Percentiles rank a stretch among this genome's conserved stretches.
Conservation (phyloP, 1,284 basidiomycete species). For the Papiliotrema nemorosa region DNA sequence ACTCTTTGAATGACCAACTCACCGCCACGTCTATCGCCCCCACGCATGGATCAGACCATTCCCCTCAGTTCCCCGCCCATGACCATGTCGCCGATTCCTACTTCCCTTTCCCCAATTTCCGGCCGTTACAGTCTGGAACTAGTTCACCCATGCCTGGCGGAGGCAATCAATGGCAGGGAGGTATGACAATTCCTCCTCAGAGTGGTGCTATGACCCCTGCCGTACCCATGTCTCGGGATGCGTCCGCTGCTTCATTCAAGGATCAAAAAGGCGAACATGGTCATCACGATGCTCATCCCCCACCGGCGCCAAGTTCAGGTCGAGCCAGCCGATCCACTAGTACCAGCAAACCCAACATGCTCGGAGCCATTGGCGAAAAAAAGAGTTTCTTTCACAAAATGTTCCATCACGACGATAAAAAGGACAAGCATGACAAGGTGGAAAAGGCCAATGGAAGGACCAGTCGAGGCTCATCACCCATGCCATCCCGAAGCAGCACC, state of each 20-base stretch:
- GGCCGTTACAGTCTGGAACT: slow-evolving; percentile 32
- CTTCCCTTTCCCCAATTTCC: slow-evolving; percentile 42
- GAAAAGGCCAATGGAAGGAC: slow-evolving; percentile 10
- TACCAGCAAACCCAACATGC: slow-evolving; percentile 28
- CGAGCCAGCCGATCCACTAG: slow-evolving; percentile 18
- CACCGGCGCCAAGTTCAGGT: slow-evolving; percentile 16
- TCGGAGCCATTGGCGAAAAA: slow-evolving; percentile 37
- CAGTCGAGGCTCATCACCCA: slow-evolving; percentile 16
- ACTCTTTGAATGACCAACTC: slow-evolving; percentile 13
- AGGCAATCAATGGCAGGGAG: slow-evolving; percentile 1
- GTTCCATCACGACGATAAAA: slow-evolving; percentile 43
- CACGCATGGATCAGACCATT: slow-evolving; percentile 1
- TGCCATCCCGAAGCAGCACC: slow-evolving; percentile 13
- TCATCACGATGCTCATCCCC: slow-evolving; percentile 5
- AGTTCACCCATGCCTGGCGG: slow-evolving; percentile 15
- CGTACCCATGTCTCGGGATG: slow-evolving; percentile 37
- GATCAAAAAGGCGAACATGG: slow-evolving; percentile 7
- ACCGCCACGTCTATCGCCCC: slow-evolving; percentile 6
- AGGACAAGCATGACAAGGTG: slow-evolving; percentile 31
- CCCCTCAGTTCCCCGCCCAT: slow-evolving; percentile 2
- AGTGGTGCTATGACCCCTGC: slow-evolving; percentile 16
- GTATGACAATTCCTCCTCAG: slow-evolving; percentile 38
- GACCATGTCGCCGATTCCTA: slow-evolving; percentile 21
- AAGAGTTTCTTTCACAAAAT: slow-evolving; percentile 49
- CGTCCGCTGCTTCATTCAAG: slow-evolving; percentile 25